phyloP scores from a whole-genome alignment of 2,329 filamentous ascomycete species.

The Aaosphaeria pasadenensis region DNA sequence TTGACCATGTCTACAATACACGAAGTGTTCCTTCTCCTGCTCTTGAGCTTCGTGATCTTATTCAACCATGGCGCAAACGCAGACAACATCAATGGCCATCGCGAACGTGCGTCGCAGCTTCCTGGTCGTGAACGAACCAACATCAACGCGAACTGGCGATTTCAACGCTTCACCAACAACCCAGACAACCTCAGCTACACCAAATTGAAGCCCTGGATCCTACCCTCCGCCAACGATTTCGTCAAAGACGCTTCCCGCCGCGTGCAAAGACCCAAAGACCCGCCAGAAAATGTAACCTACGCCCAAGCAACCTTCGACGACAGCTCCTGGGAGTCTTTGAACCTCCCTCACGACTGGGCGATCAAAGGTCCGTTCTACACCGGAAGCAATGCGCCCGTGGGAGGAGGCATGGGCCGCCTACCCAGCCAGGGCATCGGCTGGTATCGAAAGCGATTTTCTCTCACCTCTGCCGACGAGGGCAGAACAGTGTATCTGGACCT shows the following conservation, averaged over 20 bases:
- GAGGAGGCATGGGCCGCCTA: constrained; percentile 42
- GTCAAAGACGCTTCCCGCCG: constrained; percentile 23
- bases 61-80: too few relatives aligned
- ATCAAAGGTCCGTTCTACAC: constrained; percentile 41
- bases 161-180: constrained; percentile 28
- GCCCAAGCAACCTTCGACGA: constrained; percentile 34
- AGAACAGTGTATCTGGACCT: constrained; percentile 48
- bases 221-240: constrained; percentile 38
- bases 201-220: constrained; percentile 36
- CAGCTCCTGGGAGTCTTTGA: constrained; percentile 35
- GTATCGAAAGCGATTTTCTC: constrained; percentile 43
- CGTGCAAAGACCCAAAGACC: constrained; percentile 16
- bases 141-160: constrained; percentile 33
- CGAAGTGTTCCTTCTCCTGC: too few relatives aligned
- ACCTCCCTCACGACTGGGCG: constrained; percentile 48
- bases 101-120: too few relatives aligned
- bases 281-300: constrained; percentile 19
- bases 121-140: constrained; percentile 14
- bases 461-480: constrained; percentile 8
- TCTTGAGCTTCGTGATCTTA: too few relatives aligned
- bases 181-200: constrained; percentile 28
- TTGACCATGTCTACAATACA: too few relatives aligned
- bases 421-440: constrained; percentile 51
- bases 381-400: constrained; percentile 18
- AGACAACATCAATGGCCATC: too few relatives aligned